Conservation (phyloP, 257 asterid species). For the Solanum ossicruentum region DNA sequence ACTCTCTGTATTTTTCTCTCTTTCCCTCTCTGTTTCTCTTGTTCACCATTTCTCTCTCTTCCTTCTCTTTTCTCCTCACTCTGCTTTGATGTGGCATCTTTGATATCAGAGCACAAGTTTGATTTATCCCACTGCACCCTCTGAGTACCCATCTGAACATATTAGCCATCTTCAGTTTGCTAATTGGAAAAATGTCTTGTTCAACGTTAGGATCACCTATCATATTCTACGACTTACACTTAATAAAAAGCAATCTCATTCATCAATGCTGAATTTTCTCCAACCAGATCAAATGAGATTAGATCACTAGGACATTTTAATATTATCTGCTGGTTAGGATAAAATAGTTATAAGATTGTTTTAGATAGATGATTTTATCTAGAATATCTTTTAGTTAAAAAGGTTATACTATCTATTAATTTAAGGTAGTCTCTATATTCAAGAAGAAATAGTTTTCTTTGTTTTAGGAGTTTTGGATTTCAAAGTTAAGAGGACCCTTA, state of each 20-base stretch:
- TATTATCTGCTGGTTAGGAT: not conserved
- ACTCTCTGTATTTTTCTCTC: not conserved
- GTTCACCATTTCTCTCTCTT: not conserved
- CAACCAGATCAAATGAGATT: not conserved
- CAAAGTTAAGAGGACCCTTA: too few species aligned
- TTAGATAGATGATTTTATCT: not conserved
- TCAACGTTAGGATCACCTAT: not conserved
- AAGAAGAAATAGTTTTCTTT: not conserved
- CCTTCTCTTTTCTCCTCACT: not conserved
- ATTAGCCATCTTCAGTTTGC: not conserved
- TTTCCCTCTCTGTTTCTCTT: not conserved
- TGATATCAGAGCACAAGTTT: not conserved
- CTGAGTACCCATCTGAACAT: not conserved
- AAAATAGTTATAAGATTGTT: too few species aligned
- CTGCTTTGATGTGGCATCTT: not conserved
- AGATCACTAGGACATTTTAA: not conserved
- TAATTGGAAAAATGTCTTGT: not conserved
- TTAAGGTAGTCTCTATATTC: not conserved
- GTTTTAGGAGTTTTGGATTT: too few species aligned
- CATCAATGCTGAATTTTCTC: not conserved
- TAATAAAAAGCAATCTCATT: not conserved
- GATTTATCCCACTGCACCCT: not conserved
- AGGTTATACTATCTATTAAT: not conserved
- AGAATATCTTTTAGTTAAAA: not conserved
- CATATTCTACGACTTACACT: not conserved